These are phyloP conservation scores for Xylaria polymorpha DNA, from an alignment of 2,329 filamentous ascomycete species.

Conservation along the genomic window DNA sequence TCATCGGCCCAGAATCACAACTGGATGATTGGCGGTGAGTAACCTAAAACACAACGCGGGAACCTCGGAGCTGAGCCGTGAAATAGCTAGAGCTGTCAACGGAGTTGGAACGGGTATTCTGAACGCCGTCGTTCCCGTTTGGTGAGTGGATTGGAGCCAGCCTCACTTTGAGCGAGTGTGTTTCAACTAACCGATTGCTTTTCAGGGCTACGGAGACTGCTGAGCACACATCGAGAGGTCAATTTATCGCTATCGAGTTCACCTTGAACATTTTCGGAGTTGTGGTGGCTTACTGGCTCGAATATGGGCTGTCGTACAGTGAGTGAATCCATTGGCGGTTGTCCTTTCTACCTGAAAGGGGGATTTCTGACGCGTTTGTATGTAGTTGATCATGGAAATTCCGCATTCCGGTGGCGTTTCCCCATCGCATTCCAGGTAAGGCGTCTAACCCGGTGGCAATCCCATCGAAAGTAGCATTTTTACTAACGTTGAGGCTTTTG, in stretches of 20 bases:
- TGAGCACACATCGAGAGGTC: constrained; percentile 73
- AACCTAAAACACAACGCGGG: not conserved
- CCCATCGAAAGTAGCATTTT: no score
- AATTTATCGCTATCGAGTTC: constrained; percentile 78
- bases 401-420: constrained; percentile 34
- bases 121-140: constrained; percentile 77
- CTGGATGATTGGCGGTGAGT: constrained; percentile 76
- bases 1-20: constrained; percentile 71
- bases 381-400: constrained; percentile 27
- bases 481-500: not conserved
- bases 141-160: constrained; percentile 46
- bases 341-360: not conserved
- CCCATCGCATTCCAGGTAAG: constrained; percentile 35
- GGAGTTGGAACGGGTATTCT: constrained; percentile 76
- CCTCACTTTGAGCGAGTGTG: not conserved
- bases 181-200: not conserved
- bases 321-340: constrained; percentile 48
- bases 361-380: constrained; percentile 5
- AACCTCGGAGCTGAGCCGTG: constrained; percentile 12
- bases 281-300: constrained; percentile 70
- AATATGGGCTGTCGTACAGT: constrained; percentile 70
- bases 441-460: not conserved
- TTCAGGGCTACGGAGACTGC: constrained; percentile 73
- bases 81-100: constrained; percentile 66
- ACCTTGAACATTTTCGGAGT: constrained; percentile 79